phyloP scores from a whole-genome alignment of 768 basidiomycete species.

The Tremella fuciformis region DNA sequence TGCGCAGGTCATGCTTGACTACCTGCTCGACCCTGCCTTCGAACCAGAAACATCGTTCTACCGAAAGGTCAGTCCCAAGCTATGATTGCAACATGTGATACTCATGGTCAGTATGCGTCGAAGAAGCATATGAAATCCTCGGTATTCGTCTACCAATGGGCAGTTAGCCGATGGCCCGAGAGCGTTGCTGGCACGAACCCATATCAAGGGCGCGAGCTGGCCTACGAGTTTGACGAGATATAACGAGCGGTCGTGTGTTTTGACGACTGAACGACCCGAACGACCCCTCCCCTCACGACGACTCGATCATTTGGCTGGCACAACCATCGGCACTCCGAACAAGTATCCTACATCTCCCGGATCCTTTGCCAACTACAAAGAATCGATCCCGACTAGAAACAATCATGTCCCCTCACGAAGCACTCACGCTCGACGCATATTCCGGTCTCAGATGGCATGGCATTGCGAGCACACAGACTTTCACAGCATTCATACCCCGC shows the following conservation, averaged over 20 bases:
- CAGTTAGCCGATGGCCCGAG: slow-evolving; percentile 49
- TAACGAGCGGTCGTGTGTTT: not conserved
- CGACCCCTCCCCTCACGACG: not conserved
- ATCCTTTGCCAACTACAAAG: no score
- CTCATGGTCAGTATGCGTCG: slow-evolving; percentile 61
- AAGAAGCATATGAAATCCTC: slow-evolving; percentile 80
- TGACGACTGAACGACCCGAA: not conserved
- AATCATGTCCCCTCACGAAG: no score
- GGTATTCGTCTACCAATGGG: slow-evolving; percentile 81
- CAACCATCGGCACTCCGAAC: no score
- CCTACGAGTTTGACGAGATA: slow-evolving; percentile 12
- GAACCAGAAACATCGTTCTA: slow-evolving; percentile 71
- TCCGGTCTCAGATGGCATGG: no score
- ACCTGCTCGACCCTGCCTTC: slow-evolving; percentile 59
- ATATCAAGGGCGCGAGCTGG: slow-evolving; percentile 13
- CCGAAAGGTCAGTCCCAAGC: slow-evolving; percentile 60
- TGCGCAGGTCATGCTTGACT: slow-evolving; percentile 83
- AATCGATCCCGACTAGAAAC: no score
- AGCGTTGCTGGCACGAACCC: slow-evolving; percentile 6
- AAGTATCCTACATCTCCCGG: no score
- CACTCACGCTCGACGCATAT: no score
- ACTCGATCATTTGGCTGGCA: no score
- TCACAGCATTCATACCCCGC: no score
- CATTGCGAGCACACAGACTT: no score
- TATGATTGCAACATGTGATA: not conserved